A percentile compares a stretch with the other conserved stretches of the same genome.
Evolutionary conservation across 176 grass and related monocot genomes (phyloP).

Genomic region (Oryza glumipatula): DNA sequence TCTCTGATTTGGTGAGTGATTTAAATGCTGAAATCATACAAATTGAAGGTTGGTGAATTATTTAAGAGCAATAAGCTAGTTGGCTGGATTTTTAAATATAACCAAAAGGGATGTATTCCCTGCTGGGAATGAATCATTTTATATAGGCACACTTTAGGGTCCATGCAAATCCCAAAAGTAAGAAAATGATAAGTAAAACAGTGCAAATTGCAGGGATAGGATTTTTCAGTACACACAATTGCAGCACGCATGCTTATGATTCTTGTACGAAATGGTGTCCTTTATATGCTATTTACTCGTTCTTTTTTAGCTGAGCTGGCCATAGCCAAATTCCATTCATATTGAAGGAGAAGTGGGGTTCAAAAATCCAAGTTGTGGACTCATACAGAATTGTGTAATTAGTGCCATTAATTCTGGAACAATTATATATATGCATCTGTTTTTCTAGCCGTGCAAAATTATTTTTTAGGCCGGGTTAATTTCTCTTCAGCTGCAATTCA

Average conservation of each 20-base stretch:
- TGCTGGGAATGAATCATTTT: neutral
- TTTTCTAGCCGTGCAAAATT: neutral
- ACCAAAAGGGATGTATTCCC: neutral
- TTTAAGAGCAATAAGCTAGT: neutral
- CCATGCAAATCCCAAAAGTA: constrained; percentile 29
- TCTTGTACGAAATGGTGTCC: neutral
- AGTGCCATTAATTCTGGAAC: neutral
- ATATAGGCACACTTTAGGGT: constrained; percentile 38
- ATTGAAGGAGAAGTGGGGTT: neutral
- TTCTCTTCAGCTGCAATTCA: neutral
- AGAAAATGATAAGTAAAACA: neutral
- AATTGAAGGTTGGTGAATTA: constrained; percentile 21
- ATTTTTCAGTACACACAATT: neutral
- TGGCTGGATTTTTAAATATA: neutral
- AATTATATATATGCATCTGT: neutral
- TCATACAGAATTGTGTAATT: neutral
- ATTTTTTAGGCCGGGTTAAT: neutral
- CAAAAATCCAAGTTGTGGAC: neutral
- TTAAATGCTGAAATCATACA: constrained; percentile 3
- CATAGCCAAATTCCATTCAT: neutral
- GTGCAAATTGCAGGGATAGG: constrained; percentile 5
- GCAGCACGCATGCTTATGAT: neutral
- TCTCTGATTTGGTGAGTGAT: constrained; percentile 7
- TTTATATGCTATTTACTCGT: neutral
- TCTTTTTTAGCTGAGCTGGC: neutral